These are phyloP conservation scores for Protomyces pachydermus DNA, from an alignment of 1,139 yeast genomes.

Conservation along the genomic window DNA sequence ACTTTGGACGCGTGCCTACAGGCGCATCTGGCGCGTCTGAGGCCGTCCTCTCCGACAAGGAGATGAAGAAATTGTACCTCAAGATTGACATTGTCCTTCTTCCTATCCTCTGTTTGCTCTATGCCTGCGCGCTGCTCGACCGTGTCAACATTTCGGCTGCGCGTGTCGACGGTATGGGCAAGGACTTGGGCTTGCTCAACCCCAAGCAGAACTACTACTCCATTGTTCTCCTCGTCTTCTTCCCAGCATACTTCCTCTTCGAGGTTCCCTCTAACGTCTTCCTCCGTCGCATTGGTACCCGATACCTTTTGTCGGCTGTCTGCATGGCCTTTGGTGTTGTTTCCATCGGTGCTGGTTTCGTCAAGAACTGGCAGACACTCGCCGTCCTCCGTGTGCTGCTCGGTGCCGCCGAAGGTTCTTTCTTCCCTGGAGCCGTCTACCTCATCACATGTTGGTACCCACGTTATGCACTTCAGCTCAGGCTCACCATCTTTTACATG, in stretches of 20 bases:
- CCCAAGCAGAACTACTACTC: conserved; percentile 44
- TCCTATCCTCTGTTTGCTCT: conserved; percentile 54
- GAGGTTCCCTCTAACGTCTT: conserved; percentile 62
- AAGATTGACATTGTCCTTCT: conserved; percentile 53
- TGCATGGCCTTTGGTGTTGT: conserved; percentile 39
- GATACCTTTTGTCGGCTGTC: conserved; percentile 39
- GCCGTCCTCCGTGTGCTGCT: conserved; percentile 48
- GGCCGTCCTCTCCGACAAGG: conserved; percentile 10
- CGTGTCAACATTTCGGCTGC: conserved; percentile 62
- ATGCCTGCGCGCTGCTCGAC: conserved; percentile 57
- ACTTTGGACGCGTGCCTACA: background rate
- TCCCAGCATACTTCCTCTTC: conserved; percentile 62
- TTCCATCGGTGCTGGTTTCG: conserved; percentile 50
- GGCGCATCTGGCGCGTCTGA: conserved; percentile 12
- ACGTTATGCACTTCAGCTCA: conserved; percentile 29
- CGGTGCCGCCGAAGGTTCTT: conserved; percentile 32
- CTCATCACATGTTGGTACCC: conserved; percentile 31
- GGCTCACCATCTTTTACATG: conserved; percentile 34
- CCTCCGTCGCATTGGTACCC: conserved; percentile 58
- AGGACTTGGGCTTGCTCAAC: conserved; percentile 46
- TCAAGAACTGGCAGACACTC: conserved; percentile 52
- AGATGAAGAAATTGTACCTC: conserved; percentile 37
- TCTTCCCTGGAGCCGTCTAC: conserved; percentile 31
- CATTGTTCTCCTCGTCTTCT: conserved; percentile 58
- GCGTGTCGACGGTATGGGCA: conserved; percentile 51